These are phyloP conservation scores for Melanogaster broomeanus DNA, from an alignment of 768 basidiomycete species.

Conservation along the genomic window DNA sequence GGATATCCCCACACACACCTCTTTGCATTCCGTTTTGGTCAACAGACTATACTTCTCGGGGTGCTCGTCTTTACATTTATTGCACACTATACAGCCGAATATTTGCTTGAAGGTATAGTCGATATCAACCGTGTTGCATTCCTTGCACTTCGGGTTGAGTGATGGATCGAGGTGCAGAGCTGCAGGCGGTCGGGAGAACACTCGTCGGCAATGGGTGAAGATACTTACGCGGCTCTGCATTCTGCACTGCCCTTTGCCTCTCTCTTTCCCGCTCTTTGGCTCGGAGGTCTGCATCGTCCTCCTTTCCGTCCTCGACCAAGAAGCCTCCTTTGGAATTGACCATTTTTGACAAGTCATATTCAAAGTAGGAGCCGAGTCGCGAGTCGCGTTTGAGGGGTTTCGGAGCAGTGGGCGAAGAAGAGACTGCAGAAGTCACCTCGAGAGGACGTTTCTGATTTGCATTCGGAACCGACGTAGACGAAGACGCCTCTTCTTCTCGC, in stretches of 20 bases:
- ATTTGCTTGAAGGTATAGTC: slow-evolving; percentile 81
- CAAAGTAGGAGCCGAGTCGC: slow-evolving; percentile 88
- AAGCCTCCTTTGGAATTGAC: slow-evolving; percentile 97
- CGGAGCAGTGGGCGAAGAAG: slow-evolving; percentile 60
- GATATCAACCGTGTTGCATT: slow-evolving; percentile 88
- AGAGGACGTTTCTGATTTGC: slow-evolving; percentile 78
- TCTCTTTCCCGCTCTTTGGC: slow-evolving; percentile 83
- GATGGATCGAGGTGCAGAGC: slow-evolving; percentile 77
- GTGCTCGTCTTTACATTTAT: slow-evolving; percentile 83
- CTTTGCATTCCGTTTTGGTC: slow-evolving; percentile 98
- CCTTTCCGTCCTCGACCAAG: slow-evolving; percentile 85
- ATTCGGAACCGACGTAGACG: slow-evolving; percentile 52
- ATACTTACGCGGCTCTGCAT: slow-evolving; percentile 65
- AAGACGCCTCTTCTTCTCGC: slow-evolving; percentile 53
- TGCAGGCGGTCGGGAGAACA: slow-evolving; percentile 29
- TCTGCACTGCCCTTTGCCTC: slow-evolving; percentile 72
- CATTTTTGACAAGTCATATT: slow-evolving; percentile 97
- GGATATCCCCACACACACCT: slow-evolving; percentile 48
- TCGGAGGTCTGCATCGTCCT: slow-evolving; percentile 72
- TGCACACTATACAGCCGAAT: slow-evolving; percentile 86
- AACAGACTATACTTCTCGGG: slow-evolving; percentile 93
- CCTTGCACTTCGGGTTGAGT: slow-evolving; percentile 79
- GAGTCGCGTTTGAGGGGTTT: slow-evolving; percentile 67
- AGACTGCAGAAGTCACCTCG: slow-evolving; percentile 52
- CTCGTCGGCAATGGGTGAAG: background rate